Conservation (phyloP, 306 rosid species). For the Rosa chinensis region DNA sequence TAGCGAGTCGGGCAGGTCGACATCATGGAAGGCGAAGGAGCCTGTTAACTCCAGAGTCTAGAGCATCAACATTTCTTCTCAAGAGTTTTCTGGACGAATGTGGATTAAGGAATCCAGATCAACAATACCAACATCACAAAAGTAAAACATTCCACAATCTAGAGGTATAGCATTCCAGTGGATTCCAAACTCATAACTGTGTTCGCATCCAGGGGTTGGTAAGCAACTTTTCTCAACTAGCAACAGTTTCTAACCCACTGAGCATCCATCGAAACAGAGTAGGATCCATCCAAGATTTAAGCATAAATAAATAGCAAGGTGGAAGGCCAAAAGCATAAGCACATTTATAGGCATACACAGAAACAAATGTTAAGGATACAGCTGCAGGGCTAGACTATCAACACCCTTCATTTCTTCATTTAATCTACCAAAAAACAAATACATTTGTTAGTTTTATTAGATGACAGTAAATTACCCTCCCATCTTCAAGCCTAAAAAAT, state of each 20-base stretch:
- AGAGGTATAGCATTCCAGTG: neutral
- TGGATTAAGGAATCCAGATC: constrained; percentile 47
- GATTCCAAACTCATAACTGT: neutral
- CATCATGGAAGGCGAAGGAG: constrained; percentile 64
- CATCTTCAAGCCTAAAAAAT: neutral
- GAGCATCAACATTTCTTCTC: constrained; percentile 69
- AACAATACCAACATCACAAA: neutral
- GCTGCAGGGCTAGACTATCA: constrained; percentile 60
- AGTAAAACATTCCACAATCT: neutral
- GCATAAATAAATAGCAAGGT: constrained; percentile 1
- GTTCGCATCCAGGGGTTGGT: neutral
- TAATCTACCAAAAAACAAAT: constrained; percentile 51
- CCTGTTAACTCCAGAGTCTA: constrained; percentile 74
- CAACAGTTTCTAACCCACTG: neutral
- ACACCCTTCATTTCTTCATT: constrained; percentile 84
- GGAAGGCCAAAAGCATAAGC: neutral
- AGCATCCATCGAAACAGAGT: neutral
- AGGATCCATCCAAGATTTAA: constrained; percentile 2
- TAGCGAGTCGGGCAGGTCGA: neutral
- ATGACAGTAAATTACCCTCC: neutral
- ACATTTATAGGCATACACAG: neutral
- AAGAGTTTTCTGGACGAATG: constrained; percentile 52
- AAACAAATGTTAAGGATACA: constrained; percentile 53
- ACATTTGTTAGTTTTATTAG: neutral
- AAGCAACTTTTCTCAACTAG: neutral